These are phyloP conservation scores for Malus sylvestris DNA, from an alignment of 306 rosid genomes.

Conservation along the genomic window DNA sequence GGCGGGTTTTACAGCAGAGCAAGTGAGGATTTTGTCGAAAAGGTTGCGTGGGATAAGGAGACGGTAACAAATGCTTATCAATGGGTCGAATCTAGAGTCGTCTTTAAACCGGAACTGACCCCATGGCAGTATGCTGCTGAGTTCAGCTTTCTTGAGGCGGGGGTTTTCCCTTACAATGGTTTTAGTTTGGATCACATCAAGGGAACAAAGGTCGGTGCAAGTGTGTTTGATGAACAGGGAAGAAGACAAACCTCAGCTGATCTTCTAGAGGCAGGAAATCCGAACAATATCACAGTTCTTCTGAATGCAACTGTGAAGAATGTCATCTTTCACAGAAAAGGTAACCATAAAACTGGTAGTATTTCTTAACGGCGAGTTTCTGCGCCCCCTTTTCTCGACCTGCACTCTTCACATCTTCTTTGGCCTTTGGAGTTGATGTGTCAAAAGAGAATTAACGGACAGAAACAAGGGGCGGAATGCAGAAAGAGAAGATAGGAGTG, in stretches of 20 bases:
- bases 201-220: conserved; percentile 72
- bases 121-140: conserved; percentile 65
- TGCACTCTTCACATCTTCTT: background rate
- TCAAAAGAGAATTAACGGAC: background rate
- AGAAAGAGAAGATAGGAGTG: background rate
- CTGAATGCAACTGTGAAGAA: conserved; percentile 62
- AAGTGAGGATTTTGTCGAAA: conserved; percentile 44
- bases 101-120: conserved; percentile 42
- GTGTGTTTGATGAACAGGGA: conserved; percentile 52
- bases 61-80: conserved; percentile 47
- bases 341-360: conserved; percentile 24
- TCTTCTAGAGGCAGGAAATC: conserved; percentile 54
- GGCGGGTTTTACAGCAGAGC: conserved; percentile 74
- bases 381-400: background rate
- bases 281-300: conserved; percentile 42
- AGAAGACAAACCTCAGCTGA: conserved; percentile 61
- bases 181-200: conserved; percentile 54
- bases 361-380: background rate
- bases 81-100: conserved; percentile 71
- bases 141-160: conserved; percentile 68
- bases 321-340: conserved; percentile 40
- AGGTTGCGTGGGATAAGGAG: conserved; percentile 54
- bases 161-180: conserved; percentile 66
- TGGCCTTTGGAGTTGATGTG: background rate
- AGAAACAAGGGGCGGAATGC: background rate